Percentiles rank a stretch among this genome's conserved stretches.
Evolutionary conservation across 2,329 filamentous ascomycete species (phyloP).

Genomic region (Exophiala xenobiotica): DNA sequence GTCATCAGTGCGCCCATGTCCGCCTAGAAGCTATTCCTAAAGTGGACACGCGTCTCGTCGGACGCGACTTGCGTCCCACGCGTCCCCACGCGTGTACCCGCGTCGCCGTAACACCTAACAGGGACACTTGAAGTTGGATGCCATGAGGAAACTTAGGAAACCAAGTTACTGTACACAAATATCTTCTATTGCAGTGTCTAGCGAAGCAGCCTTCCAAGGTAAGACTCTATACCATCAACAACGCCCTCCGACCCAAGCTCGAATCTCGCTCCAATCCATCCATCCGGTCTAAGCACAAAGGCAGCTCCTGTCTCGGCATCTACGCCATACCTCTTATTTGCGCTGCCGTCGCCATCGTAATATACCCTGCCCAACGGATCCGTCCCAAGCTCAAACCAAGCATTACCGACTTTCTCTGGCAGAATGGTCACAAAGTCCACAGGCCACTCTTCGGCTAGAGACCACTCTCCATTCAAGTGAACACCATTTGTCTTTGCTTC

Average conservation of each 20-base stretch:
- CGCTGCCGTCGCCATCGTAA: conserved; percentile 36
- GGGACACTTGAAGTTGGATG: too few relatives aligned
- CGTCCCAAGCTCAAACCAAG: conserved; percentile 39
- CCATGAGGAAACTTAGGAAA: too few relatives aligned
- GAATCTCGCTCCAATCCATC: conserved; percentile 26
- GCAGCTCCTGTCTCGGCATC: conserved; percentile 21
- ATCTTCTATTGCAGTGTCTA: background rate
- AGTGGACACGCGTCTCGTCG: background rate
- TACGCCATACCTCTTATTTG: conserved; percentile 36
- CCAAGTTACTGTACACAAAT: background rate
- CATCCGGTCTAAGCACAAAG: conserved; percentile 27
- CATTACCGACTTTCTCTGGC: conserved; percentile 35
- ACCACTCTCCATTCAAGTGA: conserved; percentile 16
- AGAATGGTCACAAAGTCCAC: conserved; percentile 33
- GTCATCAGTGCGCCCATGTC: background rate
- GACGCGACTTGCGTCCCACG: too few relatives aligned
- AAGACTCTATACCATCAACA: conserved; percentile 17
- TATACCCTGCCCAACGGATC: conserved; percentile 37
- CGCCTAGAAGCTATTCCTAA: background rate
- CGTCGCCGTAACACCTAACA: too few relatives aligned
- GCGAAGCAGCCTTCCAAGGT: conserved; percentile 21
- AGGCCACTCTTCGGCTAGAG: conserved; percentile 13
- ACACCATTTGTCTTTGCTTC: conserved; percentile 7
- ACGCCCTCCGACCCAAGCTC: conserved; percentile 10
- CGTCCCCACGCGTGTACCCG: too few relatives aligned